A percentile compares a stretch with the other conserved stretches of the same genome.
Evolutionary conservation across 345 rosid genomes (phyloP).

Genomic region (Eucalyptus sp.): DNA sequence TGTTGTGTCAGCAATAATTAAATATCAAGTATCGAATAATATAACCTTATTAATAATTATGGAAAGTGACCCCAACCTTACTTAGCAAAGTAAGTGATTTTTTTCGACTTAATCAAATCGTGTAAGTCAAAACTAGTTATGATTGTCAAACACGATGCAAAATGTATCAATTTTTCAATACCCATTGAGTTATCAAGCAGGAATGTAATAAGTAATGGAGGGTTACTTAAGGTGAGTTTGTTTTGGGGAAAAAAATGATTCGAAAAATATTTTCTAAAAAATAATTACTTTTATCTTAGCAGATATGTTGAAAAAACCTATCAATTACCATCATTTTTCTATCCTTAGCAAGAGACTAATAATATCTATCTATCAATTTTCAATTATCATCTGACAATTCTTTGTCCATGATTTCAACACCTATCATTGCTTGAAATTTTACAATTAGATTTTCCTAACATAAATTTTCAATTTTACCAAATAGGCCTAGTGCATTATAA

Average conservation of each 20-base stretch:
- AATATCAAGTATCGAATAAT: no score
- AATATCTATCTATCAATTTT: not conserved
- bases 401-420: not conserved
- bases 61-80: not conserved
- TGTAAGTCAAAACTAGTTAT: not conserved
- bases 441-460: no score
- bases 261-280: fast-evolving
- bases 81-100: not conserved
- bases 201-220: no score
- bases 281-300: not conserved
- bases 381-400: no score
- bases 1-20: not conserved
- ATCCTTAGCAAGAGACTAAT: no score
- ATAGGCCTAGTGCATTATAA: not conserved
- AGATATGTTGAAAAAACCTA: not conserved
- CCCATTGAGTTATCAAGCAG: no score
- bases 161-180: no score
- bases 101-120: no score
- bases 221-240: no score
- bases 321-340: not conserved
- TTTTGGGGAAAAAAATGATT: no score
- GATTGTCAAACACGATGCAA: not conserved
- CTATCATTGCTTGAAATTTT: not conserved
- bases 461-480: not conserved
- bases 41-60: not conserved